phyloP scores from a whole-genome alignment of 371 early-diverging fungal species.

The Mortierella sp. region DNA sequence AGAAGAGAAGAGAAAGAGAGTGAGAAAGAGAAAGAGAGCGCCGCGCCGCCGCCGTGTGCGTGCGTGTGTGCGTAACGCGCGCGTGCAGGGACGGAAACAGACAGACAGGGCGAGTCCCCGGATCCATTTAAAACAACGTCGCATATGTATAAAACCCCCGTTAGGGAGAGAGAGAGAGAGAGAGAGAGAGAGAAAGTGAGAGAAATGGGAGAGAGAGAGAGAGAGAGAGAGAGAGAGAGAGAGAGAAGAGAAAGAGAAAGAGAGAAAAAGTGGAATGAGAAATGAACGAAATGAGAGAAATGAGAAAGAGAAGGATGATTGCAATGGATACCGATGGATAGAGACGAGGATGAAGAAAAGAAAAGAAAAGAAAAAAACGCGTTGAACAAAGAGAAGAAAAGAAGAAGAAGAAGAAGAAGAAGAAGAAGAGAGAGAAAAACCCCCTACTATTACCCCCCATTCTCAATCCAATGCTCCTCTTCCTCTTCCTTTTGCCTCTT shows the following conservation, averaged over 20 bases:
- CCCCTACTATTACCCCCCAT: no score
- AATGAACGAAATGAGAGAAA: not conserved
- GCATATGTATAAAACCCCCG: no score
- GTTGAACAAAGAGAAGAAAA: not conserved
- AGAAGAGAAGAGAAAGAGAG: not conserved
- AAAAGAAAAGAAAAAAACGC: not conserved
- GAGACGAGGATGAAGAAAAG: not conserved
- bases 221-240: constrained; percentile 2
- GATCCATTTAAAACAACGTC: not conserved
- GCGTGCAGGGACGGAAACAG: not conserved
- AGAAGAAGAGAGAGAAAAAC: no score
- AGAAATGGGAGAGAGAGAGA: not conserved
- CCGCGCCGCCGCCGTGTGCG: not conserved
- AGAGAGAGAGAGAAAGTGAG: not conserved
- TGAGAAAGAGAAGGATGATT: not conserved
- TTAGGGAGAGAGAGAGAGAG: not conserved
- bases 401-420: not conserved
- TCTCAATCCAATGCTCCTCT: no score
- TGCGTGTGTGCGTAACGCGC: not conserved
- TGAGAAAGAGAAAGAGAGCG: not conserved
- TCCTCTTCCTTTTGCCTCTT: not conserved
- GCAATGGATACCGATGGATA: not conserved
- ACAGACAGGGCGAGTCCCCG: not conserved
- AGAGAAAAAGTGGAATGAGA: not conserved
- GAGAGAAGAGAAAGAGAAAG: not conserved